Evolutionary conservation across 2,329 filamentous ascomycete species (phyloP), one percentile per base, ranked within the genome.

Genomic region (Pseudogymnoascus sp.): DNA sequence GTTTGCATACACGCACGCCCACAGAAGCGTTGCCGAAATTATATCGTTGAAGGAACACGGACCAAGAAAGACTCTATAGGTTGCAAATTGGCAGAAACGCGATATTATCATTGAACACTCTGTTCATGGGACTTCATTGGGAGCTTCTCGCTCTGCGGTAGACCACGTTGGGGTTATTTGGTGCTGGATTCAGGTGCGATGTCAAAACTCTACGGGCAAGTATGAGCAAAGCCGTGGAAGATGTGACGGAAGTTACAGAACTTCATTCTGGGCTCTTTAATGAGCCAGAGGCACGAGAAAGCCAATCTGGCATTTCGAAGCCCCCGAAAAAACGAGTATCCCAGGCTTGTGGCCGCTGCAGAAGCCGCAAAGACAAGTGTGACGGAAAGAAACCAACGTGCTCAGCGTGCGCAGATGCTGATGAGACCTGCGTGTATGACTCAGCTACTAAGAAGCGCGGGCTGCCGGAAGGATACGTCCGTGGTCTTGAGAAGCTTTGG

Each of bases 401-500:
- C 71, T 85, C 86, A 13, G 84, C 81, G 1, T 86, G 83, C 71
- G 75, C 75, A 29, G 73, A 76, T 3, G 78, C 81, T 40, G 76
- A 76, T 15, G 74, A 81, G 61, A 68, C 73, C 7, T 86, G 83
- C 67, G 79, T 80, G 80, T 92, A 92, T 71, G 84, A 87, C 64
- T 81, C 86, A 60, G 85, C 84, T 60, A 84, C 87, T 6, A 90
- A 90, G 73, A 91, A 91, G 72, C 80, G 89, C 65, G 89, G 89
- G 3, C 84, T 92, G 9, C 88, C 88, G 67, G 89, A 89, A n/a
- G 89, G 89, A 13, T 91, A 92, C 69, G 86, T 92, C 61, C 82
- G 88, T 35, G 87, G 87, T 0, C 77, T 92, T 15, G 89, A 92
- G 66, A 71, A 84, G 59, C 75, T 82, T 13, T 76, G 83, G 70